Base-by-base conservation (phyloP, 257 asterid genomes). In the Solanum lignicaule region DNA sequence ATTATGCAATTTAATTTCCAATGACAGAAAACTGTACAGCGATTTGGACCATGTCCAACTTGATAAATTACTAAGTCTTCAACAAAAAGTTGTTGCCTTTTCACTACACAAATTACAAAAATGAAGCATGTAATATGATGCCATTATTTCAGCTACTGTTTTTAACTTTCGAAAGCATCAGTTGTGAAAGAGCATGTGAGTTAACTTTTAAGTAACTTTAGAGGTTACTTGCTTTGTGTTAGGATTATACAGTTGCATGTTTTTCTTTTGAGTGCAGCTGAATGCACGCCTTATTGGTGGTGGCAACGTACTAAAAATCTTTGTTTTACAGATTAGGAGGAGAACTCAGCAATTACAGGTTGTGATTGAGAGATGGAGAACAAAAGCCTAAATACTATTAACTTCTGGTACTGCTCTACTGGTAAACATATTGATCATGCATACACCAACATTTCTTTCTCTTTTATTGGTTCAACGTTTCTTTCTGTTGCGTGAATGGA, bases 311-410 rank as follows among this genome's bases (percentile, higher is more conserved):
- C 39, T 39, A 16, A 79, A 43, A 43, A 8, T 79, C 85, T 79
- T 36, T 23, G 15, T 87, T 89, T 89, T 84, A 88, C 91, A 95
- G 97, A 91, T 92, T 66, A 90, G 98, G 90, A 89, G 92, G 83
- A 92, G 94, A 87, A 95, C 93, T 88, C 89, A 92, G 83, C 92
- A 94, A 55, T 92, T 84, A 85, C 91, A 89, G 66, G 94, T 93
- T 66, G 94, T 93, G 90, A 94, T 92, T 9, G 97, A 95, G 86
- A 90, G 97, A 93, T 94, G 97, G 98, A 94, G 83, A 88, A 89
- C n/a, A 25, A 90, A 92, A 27, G 94, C 87, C 86, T 94, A 88
- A 89, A 72, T 86, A 65, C 62, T 4, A 27, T 15, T 2, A 43
- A 27, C n/a, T 41, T 79, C 38, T 33, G 9, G 39, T 16, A 43